Evolutionary conservation across 139 green algal genomes (phyloP).

Genomic region (Eudorina sp.): DNA sequence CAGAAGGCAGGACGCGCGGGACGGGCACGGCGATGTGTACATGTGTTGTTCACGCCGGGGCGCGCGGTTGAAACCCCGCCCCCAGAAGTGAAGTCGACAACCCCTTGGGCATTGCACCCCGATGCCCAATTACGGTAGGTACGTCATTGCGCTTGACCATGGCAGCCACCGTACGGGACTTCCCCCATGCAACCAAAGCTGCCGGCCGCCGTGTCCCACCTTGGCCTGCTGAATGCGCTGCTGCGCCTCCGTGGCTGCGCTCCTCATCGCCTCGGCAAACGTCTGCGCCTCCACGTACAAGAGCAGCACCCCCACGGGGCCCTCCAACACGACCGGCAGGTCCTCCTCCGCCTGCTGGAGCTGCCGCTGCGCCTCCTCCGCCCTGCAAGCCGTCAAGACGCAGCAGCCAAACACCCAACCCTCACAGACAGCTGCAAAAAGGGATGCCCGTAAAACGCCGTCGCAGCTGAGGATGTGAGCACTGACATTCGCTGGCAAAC

Average conservation of each 20-base stretch:
- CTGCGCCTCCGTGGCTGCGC: constrained; percentile 8
- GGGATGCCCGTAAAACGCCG: neutral
- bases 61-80: too few relatives aligned
- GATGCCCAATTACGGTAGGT: too few relatives aligned
- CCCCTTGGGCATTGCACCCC: too few relatives aligned
- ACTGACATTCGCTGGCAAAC: too few relatives aligned
- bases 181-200: too few relatives aligned
- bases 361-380: constrained; percentile 36
- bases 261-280: constrained; percentile 31
- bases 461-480: neutral
- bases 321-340: constrained; percentile 38
- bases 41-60: too few relatives aligned
- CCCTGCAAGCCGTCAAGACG: neutral
- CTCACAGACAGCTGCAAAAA: neutral
- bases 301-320: constrained; percentile 35
- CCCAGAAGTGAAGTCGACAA: too few relatives aligned
- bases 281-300: constrained; percentile 48
- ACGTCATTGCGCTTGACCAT: too few relatives aligned
- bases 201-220: constrained; percentile 23
- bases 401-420: neutral
- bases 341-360: constrained; percentile 6
- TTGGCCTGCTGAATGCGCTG: constrained; percentile 15
- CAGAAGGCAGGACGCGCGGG: too few relatives aligned
- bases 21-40: too few relatives aligned
- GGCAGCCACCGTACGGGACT: too few relatives aligned